Evolutionary conservation across 805 yeast genomes (phyloP), one percentile per base, ranked within the genome.

Genomic region (Spathaspora gorwiae): DNA sequence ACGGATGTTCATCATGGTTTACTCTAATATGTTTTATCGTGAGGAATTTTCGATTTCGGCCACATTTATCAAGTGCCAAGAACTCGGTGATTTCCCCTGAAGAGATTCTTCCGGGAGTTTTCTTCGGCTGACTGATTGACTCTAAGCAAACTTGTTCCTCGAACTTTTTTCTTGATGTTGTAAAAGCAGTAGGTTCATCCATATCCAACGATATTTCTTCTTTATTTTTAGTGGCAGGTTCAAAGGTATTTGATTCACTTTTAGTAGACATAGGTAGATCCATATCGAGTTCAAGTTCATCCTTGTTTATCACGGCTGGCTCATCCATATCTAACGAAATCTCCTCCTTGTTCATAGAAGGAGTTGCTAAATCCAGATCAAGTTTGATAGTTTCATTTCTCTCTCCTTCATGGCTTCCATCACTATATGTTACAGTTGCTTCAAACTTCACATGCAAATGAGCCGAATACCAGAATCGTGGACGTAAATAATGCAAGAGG

Each of bases 31-130:
- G 69, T 12, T 81, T 24, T 4, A 76, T 54, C 47, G 83, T 84
- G 56, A 75, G 87, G 24, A 67, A 56, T 11, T 10, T 30, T 19
- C 95, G 68, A 13, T 73, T 65, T 1, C 89, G 88, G 1, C 86
- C 66, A 54, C 95, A 88, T 61, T 92, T 92, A 59, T 90, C 97
- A 26, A 92, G 70, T 0, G 98, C 94, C 29, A 87, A 62, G 54
- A 90, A 92, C 11, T 62, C 55, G 2, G 84, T 80, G 9, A 29
- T 11, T 19, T 37, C 13, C 5, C 6, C 8, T n/a, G 24, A 41
- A 13, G 26, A 19, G 24, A 39, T 12, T 19, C 35, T 19, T 9
- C 12, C 26, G 34, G 35, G 14, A 32, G 43, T 37, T 13, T 38
- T 42, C 31, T 33, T 41, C 10, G 9, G 13, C 24, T 6, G 26